Base-by-base conservation (phyloP, 2,329 filamentous ascomycete genomes). In the Ilyonectria destructans region DNA sequence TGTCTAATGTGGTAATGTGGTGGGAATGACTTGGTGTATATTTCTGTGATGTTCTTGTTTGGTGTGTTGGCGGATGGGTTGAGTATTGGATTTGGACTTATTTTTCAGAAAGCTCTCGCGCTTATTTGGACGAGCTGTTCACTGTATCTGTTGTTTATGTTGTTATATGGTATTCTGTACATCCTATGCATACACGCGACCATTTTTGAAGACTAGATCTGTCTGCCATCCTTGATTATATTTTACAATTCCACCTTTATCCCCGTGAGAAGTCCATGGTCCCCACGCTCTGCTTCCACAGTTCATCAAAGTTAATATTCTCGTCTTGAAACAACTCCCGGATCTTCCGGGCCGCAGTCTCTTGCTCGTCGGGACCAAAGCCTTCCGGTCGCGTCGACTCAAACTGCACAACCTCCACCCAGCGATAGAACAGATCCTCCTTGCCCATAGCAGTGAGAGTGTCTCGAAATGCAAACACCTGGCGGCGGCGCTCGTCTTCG, bases 361-460 rank as follows among this genome's bases (percentile, higher is more conserved):
- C 85, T 81, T 97, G 94, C 76, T 90, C 88, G 77, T 95, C 92
- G 0, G 86, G 83, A 1, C 91, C 93, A 77, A 97, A 97, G 0
- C 93, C 93, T 19, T 92, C 93, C 0, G 94, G 93, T 72, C 89
- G 88, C 40, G 90, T 92, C 48, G 93, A 92, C 82, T 97, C 95
- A 76, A 90, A 97, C 82, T 98, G 95, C 57, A 98, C 91, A 77
- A 97, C 88, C 83, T 98, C 95, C 56, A 97, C 93, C 94, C 95
- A 97, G 62, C 92, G 90, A 83, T 93, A 97, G 83, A 98, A 98
- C 60, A 98, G 80, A 71, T 92, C 90, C 80, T 97, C 95, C 82
- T 97, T 97, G 49, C 92, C 94, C 80, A 96, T 86, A 3, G 87
- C 87, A 1, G 88, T 87, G 73, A 98, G 85, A 21, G 90, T 90